Base-by-base conservation (phyloP, 495 filamentous ascomycete species). In the Penicillium crystallinum region DNA sequence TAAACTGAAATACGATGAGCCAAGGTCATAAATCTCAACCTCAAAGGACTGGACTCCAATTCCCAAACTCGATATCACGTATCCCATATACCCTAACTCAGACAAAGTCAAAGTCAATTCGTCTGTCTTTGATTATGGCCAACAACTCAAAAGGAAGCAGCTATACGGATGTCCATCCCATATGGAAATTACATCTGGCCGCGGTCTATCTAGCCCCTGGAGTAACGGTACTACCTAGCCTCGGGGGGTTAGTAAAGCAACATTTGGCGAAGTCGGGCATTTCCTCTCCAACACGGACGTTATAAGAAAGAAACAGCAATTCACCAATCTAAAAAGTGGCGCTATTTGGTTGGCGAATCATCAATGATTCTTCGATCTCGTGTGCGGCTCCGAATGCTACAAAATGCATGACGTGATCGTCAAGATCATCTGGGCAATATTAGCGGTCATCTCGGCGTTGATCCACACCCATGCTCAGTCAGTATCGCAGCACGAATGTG, bases 401-500 rank as follows among this genome's bases (percentile, higher is more conserved):
- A 31, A 31, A 11, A 51, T 53, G 51, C 41, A 53, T 48, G 38
- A 54, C 46, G 57, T 46, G 48, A 41, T 43, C 4, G 47, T 54
- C 37, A 47, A 56, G 54, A 55, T 56, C 22, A 17, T 52, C 25
- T 39, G 46, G 46, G 27, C 44, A 21, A 12, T 57, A 15, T 35
- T 53, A 33, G 15, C 45, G 30, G 15, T 49, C 27, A 36, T 34
- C 14, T 15, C 14, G 15, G 37, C 46, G 5, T 8, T n/a, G 10
- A 17, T 43, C 18, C 52, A 35, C 36, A 39, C 51, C 36, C 19
- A 55, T 18, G 38, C 59, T 3, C 62, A 62, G 29, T 14, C 29
- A 4, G 54, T 58, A 8, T 40, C 49, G 23, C 25, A 53, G 1
- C 38, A 55, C 9, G 51, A 41, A 19, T 68, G 63, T 41, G 63